These are phyloP conservation scores for Speleostelium caveatum DNA, from an alignment of 78 protist genomes.

Conservation along the genomic window DNA sequence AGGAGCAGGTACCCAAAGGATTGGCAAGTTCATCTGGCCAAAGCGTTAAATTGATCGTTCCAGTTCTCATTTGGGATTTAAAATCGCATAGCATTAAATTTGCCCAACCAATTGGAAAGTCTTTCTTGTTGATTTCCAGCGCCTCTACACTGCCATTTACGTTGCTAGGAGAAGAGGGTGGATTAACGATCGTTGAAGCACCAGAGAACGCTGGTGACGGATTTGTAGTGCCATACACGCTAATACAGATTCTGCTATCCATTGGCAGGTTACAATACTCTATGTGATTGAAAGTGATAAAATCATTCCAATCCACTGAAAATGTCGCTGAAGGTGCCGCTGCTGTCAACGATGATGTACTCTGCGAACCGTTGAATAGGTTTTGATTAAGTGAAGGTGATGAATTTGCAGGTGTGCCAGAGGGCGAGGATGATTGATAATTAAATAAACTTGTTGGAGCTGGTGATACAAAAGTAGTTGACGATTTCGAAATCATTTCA, in stretches of 20 bases:
- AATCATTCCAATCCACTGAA: constrained; percentile 19
- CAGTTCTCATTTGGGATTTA: constrained; percentile 63
- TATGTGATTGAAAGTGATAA: constrained; percentile 6
- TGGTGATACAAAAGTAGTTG: neutral
- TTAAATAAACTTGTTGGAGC: constrained; percentile 3
- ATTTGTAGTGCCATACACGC: constrained; percentile 10
- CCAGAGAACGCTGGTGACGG: neutral
- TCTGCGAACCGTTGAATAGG: too few relatives aligned
- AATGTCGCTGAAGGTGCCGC: constrained; percentile 6
- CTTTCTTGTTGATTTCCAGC: neutral
- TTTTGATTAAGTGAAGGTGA: too few relatives aligned
- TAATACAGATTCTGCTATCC: constrained; percentile 53
- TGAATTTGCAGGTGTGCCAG: too few relatives aligned
- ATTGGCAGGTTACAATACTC: constrained; percentile 63
- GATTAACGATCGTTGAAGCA: neutral
- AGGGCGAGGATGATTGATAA: neutral
- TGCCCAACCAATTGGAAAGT: constrained; percentile 77
- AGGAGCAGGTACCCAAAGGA: constrained; percentile 76
- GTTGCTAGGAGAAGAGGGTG: neutral
- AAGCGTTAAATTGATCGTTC: neutral
- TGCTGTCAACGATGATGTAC: too few relatives aligned
- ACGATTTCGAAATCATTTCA: constrained; percentile 30
- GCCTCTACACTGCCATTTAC: neutral
- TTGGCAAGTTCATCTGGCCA: constrained; percentile 86
- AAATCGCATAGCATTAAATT: constrained; percentile 60